These are phyloP conservation scores for Lichtheimia hyalospora DNA, from an alignment of 371 early-diverging fungal genomes.

Conservation along the genomic window DNA sequence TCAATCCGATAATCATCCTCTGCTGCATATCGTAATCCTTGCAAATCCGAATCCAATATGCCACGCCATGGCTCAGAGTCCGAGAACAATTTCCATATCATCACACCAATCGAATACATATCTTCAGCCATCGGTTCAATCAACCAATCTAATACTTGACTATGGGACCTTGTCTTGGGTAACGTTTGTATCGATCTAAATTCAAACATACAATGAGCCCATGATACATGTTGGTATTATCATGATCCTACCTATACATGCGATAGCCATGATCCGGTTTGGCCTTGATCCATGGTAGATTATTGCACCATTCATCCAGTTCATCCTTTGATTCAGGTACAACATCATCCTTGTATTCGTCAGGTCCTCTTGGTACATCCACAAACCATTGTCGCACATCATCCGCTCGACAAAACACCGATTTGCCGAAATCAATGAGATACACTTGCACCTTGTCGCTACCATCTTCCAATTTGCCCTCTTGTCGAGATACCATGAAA, in stretches of 20 bases:
- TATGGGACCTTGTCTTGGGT: slow-evolving; percentile 58
- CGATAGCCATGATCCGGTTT: slow-evolving; percentile 67
- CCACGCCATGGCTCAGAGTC: slow-evolving; percentile 71
- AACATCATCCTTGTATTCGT: slow-evolving; percentile 47
- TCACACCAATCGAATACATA: slow-evolving; percentile 63
- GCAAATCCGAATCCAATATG: slow-evolving; percentile 63
- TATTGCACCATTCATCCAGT: slow-evolving; percentile 46
- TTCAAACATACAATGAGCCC: not conserved
- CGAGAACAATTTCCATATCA: slow-evolving; percentile 68
- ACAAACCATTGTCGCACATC: slow-evolving; percentile 64
- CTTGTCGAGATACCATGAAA: slow-evolving; percentile 61
- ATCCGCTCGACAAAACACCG: slow-evolving; percentile 52
- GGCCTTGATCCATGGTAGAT: slow-evolving; percentile 56
- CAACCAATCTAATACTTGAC: slow-evolving; percentile 44
- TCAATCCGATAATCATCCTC: slow-evolving; percentile 58
- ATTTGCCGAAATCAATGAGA: slow-evolving; percentile 70
- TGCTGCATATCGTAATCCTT: slow-evolving; percentile 60
- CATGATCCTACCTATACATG: slow-evolving; percentile 45
- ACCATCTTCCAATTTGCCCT: slow-evolving; percentile 52
- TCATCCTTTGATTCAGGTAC: slow-evolving; percentile 49
- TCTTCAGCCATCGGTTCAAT: slow-evolving; percentile 67
- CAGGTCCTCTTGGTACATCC: slow-evolving; percentile 37
- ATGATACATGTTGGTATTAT: not conserved
- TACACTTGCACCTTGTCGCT: slow-evolving; percentile 51
- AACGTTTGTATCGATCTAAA: slow-evolving; percentile 60